A percentile compares a stretch with the other conserved stretches of the same genome.
These are phyloP conservation scores for Apostasia shenzhenica DNA, from an alignment of 106 monocot genomes.

Conservation along the genomic window DNA sequence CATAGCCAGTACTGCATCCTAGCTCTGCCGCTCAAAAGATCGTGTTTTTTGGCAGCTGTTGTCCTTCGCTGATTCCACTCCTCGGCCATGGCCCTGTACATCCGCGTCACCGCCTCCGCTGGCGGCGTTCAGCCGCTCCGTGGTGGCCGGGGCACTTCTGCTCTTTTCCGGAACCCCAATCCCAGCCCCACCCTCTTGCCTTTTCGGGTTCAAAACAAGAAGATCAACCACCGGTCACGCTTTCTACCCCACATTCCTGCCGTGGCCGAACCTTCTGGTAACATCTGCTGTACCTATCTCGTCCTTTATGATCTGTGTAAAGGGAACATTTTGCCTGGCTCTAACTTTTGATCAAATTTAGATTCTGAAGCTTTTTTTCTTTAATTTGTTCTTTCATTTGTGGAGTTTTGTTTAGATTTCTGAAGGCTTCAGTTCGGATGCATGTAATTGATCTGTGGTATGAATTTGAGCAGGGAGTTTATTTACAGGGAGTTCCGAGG, in stretches of 20 bases:
- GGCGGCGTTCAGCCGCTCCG: neutral
- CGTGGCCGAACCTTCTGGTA: neutral
- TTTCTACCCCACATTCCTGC: neutral
- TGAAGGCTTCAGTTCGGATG: neutral
- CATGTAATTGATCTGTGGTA: neutral
- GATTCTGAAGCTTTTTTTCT: too few relatives aligned
- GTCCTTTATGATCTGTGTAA: too few relatives aligned
- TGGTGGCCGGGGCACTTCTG: neutral
- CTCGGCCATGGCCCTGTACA: neutral
- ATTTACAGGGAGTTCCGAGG: slow-evolving; percentile 12
- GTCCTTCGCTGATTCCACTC: neutral
- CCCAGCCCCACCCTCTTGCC: neutral
- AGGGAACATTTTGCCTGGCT: too few relatives aligned
- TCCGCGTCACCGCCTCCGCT: neutral
- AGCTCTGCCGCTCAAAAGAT: too few relatives aligned
- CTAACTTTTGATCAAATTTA: too few relatives aligned
- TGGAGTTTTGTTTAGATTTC: neutral
- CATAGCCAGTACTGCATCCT: too few relatives aligned
- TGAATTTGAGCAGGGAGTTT: slow-evolving; percentile 21
- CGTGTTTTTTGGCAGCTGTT: too few relatives aligned
- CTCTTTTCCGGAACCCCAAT: neutral
- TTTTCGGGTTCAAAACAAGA: neutral
- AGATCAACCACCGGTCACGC: neutral
- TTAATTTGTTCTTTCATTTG: too few relatives aligned
- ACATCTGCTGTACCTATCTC: neutral